These are phyloP conservation scores for Kuraishia borneana DNA, from an alignment of 805 yeast species.

Conservation along the genomic window DNA sequence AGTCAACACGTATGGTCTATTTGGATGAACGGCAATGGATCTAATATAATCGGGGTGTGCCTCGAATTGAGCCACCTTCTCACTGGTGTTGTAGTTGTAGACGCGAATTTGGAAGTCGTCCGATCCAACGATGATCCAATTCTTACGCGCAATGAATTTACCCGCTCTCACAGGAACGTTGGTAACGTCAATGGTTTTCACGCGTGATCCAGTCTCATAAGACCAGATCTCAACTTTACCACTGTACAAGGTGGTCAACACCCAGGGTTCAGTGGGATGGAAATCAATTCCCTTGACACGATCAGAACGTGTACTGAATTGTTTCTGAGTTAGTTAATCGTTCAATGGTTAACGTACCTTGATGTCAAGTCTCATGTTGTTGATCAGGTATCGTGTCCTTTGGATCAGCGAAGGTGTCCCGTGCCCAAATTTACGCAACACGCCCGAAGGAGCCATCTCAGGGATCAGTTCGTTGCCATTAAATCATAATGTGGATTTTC, in stretches of 20 bases:
- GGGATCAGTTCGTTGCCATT: neutral
- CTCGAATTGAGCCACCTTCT: slow-evolving; percentile 88
- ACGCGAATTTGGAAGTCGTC: slow-evolving; percentile 94
- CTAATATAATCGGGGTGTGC: slow-evolving; percentile 98
- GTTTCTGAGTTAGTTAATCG: slow-evolving; percentile 34
- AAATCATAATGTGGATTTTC: slow-evolving; percentile 20
- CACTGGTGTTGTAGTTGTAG: slow-evolving; percentile 91
- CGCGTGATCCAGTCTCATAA: slow-evolving; percentile 73
- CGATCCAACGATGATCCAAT: slow-evolving; percentile 93
- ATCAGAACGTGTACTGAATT: slow-evolving; percentile 84
- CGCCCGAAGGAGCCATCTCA: too few species aligned
- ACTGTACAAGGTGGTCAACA: slow-evolving; percentile 78
- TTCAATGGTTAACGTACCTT: slow-evolving; percentile 20
- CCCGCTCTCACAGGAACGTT: slow-evolving; percentile 95
- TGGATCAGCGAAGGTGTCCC: neutral
- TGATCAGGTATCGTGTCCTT: neutral
- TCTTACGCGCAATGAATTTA: slow-evolving; percentile 87
- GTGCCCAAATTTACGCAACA: neutral
- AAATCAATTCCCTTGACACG: slow-evolving; percentile 97
- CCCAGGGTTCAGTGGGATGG: slow-evolving; percentile 98
- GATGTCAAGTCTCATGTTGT: slow-evolving; percentile 35
- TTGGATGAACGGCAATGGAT: slow-evolving; percentile 87
- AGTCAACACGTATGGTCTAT: slow-evolving; percentile 80
- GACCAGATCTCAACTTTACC: slow-evolving; percentile 93
- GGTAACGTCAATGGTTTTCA: slow-evolving; percentile 89